A percentile compares a stretch with the other conserved stretches of the same genome.
These are phyloP conservation scores for Scutellospora calospora DNA, from an alignment of 371 early-diverging fungal genomes.

Conservation along the genomic window DNA sequence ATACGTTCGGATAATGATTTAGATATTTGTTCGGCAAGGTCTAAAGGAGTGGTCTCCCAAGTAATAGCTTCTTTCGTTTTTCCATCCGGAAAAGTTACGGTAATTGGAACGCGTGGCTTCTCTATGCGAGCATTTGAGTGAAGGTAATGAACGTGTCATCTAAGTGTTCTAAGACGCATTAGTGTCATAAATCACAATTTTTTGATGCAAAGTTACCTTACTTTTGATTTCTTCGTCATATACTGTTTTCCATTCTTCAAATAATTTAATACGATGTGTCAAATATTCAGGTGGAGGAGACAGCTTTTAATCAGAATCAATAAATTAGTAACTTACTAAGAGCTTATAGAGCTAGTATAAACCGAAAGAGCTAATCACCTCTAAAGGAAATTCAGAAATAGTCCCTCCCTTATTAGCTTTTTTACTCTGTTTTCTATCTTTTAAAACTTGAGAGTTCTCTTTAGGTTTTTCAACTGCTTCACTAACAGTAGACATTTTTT, in stretches of 20 bases:
- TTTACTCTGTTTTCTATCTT: no score
- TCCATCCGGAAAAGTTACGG: conserved; percentile 93
- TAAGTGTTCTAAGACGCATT: no score
- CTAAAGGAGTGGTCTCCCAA: conserved; percentile 98
- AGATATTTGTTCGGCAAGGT: conserved; percentile 87
- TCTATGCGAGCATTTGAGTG: conserved; percentile 55
- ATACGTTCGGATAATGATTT: conserved; percentile 92
- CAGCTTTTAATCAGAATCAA: conserved; percentile 53
- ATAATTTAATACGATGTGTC: conserved; percentile 89
- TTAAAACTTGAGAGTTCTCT: no score
- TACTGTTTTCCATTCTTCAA: conserved; percentile 84
- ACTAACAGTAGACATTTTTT: no score
- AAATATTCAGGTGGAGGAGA: conserved; percentile 84
- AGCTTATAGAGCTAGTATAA: not conserved
- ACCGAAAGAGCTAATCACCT: not conserved
- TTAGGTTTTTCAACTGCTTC: no score
- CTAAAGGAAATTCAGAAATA: not conserved
- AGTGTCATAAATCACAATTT: not conserved
- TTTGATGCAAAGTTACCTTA: conserved; percentile 50
- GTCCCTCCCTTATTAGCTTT: not conserved
- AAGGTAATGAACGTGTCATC: not conserved
- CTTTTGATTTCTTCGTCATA: conserved; percentile 83
- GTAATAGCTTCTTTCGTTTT: conserved; percentile 82
- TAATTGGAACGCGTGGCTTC: conserved; percentile 87
- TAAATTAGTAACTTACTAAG: conserved; percentile 12